Evolutionary conservation across 192 early-diverging fungal genomes (phyloP), one percentile per base, ranked within the genome.

Genomic region (Spizellomyces punctatus): DNA sequence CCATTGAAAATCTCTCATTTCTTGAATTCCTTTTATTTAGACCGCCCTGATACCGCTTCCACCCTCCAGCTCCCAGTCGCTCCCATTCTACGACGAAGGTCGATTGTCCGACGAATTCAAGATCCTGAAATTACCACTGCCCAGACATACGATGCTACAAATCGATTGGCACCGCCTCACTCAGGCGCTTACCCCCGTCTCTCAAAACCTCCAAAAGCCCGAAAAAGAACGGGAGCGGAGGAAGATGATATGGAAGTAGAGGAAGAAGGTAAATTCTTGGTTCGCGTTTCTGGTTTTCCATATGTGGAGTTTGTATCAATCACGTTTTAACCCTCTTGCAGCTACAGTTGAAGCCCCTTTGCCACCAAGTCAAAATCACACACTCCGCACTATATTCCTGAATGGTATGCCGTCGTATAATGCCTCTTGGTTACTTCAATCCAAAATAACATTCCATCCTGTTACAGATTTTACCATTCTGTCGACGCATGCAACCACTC

Each of bases 401-500:
- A 54, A 54, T 19, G 50, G 50, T 54, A 2, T 54, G 14, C 50
- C 50, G 2, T 19, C 17, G 14, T 54, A 12, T 54, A 9, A 2
- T 54, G 14, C 4, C 50, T 54, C 50, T 19, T 54, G 14, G 17
- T 54, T 19, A 12, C 0, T 54, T 54, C 50, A 54, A 54, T 36
- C 50, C 12, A 54, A 54, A 54, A 2, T 19, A 54, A 12, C 50
- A 4, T 10, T 19, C 50, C 14, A 54, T 4, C 59, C 7, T 61
- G 17, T 61, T 41, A 5, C 16, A 61, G 59, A 61, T 10, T 61
- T 61, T 17, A 61, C 59, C 59, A 61, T 41, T 10, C 42, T 61
- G 17, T 61, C 59, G 17, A 16, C 59, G 14, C 14, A 41, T 9
- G 17, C 59, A 17, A 61, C n/a, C 17, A 61, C 59, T 41, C 17